Conservation (phyloP, 2,329 filamentous ascomycete genomes). For the Cladophialophora chaetospira region DNA sequence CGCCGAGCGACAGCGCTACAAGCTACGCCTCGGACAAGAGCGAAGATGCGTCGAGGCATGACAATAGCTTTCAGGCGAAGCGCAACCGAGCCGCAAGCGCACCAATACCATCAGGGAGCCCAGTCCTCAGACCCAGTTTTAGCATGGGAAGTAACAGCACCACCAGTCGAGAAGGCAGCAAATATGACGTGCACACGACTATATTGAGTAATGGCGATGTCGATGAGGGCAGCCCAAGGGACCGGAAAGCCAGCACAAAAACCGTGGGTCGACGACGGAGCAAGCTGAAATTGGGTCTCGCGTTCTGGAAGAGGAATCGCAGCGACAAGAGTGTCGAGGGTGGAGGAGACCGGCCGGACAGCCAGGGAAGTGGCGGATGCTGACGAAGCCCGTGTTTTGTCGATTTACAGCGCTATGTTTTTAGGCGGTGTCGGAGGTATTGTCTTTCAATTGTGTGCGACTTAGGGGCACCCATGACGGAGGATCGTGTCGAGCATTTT, state of each 20-base stretch:
- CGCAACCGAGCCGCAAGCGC: conserved; percentile 29
- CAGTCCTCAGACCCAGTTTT: conserved; percentile 24
- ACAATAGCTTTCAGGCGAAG: conserved; percentile 25
- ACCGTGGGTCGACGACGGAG: conserved; percentile 30
- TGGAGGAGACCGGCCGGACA: conserved; percentile 16
- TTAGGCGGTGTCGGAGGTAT: conserved; percentile 5
- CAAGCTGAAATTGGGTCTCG: conserved; percentile 29
- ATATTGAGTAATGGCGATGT: conserved; percentile 31
- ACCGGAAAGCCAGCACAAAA: conserved; percentile 28
- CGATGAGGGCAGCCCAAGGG: conserved; percentile 15
- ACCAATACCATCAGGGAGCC: conserved; percentile 22
- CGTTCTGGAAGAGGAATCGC: conserved; percentile 32
- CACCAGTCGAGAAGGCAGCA: conserved; percentile 31
- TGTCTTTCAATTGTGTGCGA: not conserved
- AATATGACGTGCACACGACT: conserved; percentile 30
- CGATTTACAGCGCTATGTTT: conserved; percentile 6
- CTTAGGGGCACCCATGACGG: not conserved
- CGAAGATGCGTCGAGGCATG: conserved; percentile 19
- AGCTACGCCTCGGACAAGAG: conserved; percentile 26
- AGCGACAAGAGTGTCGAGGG: conserved; percentile 23
- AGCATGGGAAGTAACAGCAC: conserved; percentile 32
- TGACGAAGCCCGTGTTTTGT: not conserved
- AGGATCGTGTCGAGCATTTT: conserved; percentile 2
- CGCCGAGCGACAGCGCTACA: conserved; percentile 25
- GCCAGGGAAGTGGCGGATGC: conserved; percentile 19